A percentile compares a stretch with the other conserved stretches of the same genome.
These are phyloP conservation scores for Didymosphaeria variabile DNA, from an alignment of 2,329 filamentous ascomycete genomes.

Conservation along the genomic window DNA sequence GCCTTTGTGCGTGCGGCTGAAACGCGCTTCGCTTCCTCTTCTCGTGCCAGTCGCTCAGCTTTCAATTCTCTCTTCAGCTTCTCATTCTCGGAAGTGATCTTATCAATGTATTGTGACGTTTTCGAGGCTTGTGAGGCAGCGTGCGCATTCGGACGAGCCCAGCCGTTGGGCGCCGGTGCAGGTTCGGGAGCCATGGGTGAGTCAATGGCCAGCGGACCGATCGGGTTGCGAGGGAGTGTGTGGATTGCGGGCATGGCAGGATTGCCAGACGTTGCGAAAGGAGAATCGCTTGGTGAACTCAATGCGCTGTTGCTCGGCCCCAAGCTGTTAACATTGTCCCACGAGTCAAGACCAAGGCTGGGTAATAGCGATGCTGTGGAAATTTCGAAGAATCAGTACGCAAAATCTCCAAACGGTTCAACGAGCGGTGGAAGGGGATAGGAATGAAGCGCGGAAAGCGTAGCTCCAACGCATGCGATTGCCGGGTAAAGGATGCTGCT, in stretches of 20 bases:
- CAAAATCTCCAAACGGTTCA: neutral
- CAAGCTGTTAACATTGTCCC: neutral
- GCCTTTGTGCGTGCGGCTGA: constrained; percentile 76
- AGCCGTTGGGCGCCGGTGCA: constrained; percentile 29
- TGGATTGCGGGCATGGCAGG: constrained; percentile 37
- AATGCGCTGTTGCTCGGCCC: neutral
- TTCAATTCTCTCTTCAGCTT: constrained; percentile 73
- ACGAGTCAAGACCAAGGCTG: constrained; percentile 1
- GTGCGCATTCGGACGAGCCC: constrained; percentile 38
- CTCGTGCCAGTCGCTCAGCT: constrained; percentile 59
- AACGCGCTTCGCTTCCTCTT: constrained; percentile 75
- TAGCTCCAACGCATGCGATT: constrained; percentile 15
- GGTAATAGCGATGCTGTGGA: constrained; percentile 9
- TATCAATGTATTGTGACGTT: constrained; percentile 69
- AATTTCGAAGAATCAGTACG: neutral
- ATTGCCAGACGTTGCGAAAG: constrained; percentile 22
- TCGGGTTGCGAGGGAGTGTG: constrained; percentile 41
- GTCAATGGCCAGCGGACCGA: constrained; percentile 45
- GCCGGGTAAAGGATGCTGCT: constrained; percentile 10
- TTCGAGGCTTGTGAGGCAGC: constrained; percentile 42
- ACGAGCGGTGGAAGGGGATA: constrained; percentile 1
- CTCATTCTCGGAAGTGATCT: constrained; percentile 82
- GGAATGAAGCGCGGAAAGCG: constrained; percentile 14
- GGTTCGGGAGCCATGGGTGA: constrained; percentile 34
- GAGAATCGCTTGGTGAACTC: constrained; percentile 26